Evolutionary conservation across 352 stramenopile species (phyloP).

Genomic region (Lagenidium sp.): DNA sequence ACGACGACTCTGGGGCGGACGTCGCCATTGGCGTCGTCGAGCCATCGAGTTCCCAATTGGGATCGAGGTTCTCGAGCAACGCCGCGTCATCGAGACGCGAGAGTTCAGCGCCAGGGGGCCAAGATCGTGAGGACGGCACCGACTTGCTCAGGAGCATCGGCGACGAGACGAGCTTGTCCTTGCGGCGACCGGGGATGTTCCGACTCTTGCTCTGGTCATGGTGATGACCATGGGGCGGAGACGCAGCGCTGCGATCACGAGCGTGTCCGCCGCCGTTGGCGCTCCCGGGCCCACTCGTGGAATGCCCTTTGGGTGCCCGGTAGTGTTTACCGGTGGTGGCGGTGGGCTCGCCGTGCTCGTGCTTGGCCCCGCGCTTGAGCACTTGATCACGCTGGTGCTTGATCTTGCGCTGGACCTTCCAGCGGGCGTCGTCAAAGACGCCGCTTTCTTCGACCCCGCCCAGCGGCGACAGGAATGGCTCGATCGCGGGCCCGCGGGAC

Average conservation of each 20-base stretch:
- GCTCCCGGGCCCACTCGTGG: neutral
- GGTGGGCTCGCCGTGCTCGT: conserved; percentile 28
- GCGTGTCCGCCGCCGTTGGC: neutral
- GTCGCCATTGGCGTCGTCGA: conserved; percentile 16
- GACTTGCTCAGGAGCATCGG: conserved; percentile 29
- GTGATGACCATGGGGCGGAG: conserved; percentile 6
- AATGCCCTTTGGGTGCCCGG: no score
- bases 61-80: conserved; percentile 23
- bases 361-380: conserved; percentile 20
- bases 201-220: conserved; percentile 17
- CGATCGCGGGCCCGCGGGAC: neutral
- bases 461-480: neutral
- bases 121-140: conserved; percentile 38
- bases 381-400: conserved; percentile 60
- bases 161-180: conserved; percentile 4
- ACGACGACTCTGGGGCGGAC: conserved; percentile 32
- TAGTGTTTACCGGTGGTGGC: conserved; percentile 13
- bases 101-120: conserved; percentile 21
- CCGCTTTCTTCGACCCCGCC: conserved; percentile 8
- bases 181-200: conserved; percentile 25
- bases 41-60: conserved; percentile 12
- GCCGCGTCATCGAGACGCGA: conserved; percentile 9
- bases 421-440: conserved; percentile 17
- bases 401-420: conserved; percentile 56
- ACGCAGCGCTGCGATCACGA: no score